Conservation (phyloP, 306 rosid species). For the Corylus americana region DNA sequence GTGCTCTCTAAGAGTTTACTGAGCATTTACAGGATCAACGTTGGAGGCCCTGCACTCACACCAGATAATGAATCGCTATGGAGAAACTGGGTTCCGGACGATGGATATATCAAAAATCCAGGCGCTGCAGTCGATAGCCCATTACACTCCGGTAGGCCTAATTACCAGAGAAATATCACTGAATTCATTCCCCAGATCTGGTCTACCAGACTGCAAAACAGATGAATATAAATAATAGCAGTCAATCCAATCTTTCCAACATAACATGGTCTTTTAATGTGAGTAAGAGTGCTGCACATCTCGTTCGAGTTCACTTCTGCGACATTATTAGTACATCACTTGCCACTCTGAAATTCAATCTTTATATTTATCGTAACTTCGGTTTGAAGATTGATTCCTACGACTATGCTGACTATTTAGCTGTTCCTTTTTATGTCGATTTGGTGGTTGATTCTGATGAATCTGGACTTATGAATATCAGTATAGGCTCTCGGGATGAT, state of each 20-base stretch:
- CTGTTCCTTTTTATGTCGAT: constrained; percentile 24
- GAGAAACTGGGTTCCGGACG: constrained; percentile 34
- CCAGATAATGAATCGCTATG: background rate
- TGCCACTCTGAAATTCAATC: background rate
- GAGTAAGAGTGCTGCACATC: constrained; percentile 3
- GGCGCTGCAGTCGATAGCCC: background rate
- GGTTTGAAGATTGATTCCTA: fast-evolving
- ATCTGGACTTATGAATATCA: constrained; percentile 27
- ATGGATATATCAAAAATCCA: background rate
- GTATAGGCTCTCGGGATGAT: constrained; percentile 6
- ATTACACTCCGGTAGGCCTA: fast-evolving
- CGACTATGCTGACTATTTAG: background rate
- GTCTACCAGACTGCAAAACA: constrained; percentile 34
- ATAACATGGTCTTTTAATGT: constrained; percentile 37
- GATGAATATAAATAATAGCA: background rate
- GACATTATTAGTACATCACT: background rate
- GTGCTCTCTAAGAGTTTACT: constrained; percentile 12
- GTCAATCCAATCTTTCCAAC: background rate
- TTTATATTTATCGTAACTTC: constrained; percentile 18
- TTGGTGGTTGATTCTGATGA: constrained; percentile 24
- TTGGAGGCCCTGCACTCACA: constrained; percentile 23
- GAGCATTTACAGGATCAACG: constrained; percentile 39
- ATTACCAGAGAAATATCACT: background rate
- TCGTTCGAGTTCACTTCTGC: constrained; percentile 48
- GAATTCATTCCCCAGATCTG: background rate